Evolutionary conservation across 2,329 filamentous ascomycete species (phyloP).

Genomic region (Colletotrichum viniferum): DNA sequence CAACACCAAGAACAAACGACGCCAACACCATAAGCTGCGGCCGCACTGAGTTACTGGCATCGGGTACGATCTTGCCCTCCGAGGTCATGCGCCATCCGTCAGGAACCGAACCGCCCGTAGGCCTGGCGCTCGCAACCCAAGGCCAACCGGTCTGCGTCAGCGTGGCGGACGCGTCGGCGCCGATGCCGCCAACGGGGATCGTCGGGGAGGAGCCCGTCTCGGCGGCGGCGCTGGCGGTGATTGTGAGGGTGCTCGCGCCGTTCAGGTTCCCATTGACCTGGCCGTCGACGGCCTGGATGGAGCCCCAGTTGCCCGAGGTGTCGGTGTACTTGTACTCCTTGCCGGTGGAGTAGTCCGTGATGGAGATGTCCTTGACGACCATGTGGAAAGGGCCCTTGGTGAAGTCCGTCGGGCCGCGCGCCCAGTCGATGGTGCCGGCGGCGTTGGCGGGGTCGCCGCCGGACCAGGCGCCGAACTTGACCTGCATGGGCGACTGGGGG

Average conservation of each 20-base stretch:
- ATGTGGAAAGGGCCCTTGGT: conserved; percentile 83
- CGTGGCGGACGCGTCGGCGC: conserved; percentile 56
- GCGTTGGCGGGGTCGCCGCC: conserved; percentile 85
- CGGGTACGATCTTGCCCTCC: conserved; percentile 79
- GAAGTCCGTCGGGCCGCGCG: conserved; percentile 85
- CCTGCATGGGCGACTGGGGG: conserved; percentile 93
- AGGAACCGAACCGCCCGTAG: conserved; percentile 65
- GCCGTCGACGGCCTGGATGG: conserved; percentile 83
- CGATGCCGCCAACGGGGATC: conserved; percentile 74
- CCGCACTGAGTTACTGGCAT: conserved; percentile 54
- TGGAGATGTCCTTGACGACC: conserved; percentile 75
- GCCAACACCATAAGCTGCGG: conserved; percentile 28
- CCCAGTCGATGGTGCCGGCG: conserved; percentile 87
- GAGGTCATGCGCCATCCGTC: conserved; percentile 81
- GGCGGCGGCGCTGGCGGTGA: conserved; percentile 63
- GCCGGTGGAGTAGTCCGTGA: conserved; percentile 94
- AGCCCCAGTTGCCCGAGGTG: conserved; percentile 77
- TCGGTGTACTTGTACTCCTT: conserved; percentile 83
- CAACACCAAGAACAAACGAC: conserved; percentile 27
- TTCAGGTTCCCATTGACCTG: conserved; percentile 71
- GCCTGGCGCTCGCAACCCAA: conserved; percentile 64
- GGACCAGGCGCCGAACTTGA: conserved; percentile 92
- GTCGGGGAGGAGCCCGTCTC: conserved; percentile 67
- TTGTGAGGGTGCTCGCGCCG: conserved; percentile 53
- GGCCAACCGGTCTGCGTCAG: conserved; percentile 68